phyloP scores from a whole-genome alignment of 2,329 filamentous ascomycete genomes.

The Beauveria caledonica region DNA sequence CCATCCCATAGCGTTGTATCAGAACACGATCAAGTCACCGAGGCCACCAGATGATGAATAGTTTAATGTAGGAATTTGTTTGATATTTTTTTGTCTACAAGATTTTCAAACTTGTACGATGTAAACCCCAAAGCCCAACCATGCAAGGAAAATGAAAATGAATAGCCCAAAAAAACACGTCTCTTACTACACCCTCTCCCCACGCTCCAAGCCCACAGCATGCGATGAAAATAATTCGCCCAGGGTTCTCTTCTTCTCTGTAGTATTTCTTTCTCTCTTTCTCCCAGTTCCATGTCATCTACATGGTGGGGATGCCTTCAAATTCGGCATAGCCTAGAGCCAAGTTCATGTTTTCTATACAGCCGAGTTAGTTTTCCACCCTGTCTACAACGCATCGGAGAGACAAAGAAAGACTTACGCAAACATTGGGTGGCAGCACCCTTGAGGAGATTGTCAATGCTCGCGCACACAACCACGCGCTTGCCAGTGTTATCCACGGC shows the following conservation, averaged over 20 bases:
- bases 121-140: background rate
- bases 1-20: no score
- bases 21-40: background rate
- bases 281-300: background rate
- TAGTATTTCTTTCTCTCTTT: background rate
- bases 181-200: background rate
- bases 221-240: background rate
- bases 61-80: background rate
- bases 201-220: background rate
- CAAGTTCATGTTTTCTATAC: slow-evolving; percentile 8
- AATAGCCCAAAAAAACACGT: background rate
- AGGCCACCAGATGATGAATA: background rate
- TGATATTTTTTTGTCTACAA: background rate
- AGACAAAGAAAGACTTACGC: slow-evolving; percentile 51
- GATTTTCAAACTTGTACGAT: background rate
- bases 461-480: slow-evolving; percentile 88
- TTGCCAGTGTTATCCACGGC: slow-evolving; percentile 86
- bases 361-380: background rate
- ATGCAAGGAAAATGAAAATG: background rate
- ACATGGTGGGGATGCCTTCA: slow-evolving; percentile 8
- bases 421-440: slow-evolving; percentile 88
- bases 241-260: background rate
- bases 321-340: slow-evolving; percentile 9
- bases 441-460: slow-evolving; percentile 90
- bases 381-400: background rate